phyloP scores from a whole-genome alignment of 2,329 filamentous ascomycete species.

The Penicillium italicum region DNA sequence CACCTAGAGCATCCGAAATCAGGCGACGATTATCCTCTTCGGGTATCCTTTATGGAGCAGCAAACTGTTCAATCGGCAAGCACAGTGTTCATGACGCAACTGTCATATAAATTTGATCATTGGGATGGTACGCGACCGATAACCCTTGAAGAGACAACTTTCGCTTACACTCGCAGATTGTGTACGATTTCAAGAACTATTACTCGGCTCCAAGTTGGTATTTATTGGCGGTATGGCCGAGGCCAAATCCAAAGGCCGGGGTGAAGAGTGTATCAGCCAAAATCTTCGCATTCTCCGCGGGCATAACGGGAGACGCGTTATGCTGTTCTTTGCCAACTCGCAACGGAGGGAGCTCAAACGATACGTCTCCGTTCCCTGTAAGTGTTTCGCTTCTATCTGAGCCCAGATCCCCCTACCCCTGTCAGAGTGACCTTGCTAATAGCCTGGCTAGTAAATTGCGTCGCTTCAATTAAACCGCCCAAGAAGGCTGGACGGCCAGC shows the following conservation, averaged over 20 bases:
- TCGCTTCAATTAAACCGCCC: conserved; percentile 36
- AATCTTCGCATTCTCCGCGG: conserved; percentile 41
- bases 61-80: conserved; percentile 41
- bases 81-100: conserved; percentile 40
- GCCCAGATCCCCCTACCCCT: neutral
- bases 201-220: conserved; percentile 38
- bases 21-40: conserved; percentile 32
- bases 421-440: conserved; percentile 4
- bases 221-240: conserved; percentile 44
- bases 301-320: conserved; percentile 33
- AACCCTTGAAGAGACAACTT: neutral
- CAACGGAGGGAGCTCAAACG: conserved; percentile 40
- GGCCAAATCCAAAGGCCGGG: conserved; percentile 44
- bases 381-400: conserved; percentile 4
- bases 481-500: conserved; percentile 41
- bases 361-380: conserved; percentile 42
- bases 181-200: conserved; percentile 40
- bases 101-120: conserved; percentile 43
- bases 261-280: conserved; percentile 46
- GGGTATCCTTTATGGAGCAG: conserved; percentile 43
- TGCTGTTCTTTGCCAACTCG: conserved; percentile 44
- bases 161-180: conserved; percentile 32
- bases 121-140: conserved; percentile 34
- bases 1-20: conserved; percentile 43
- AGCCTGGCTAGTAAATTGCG: conserved; percentile 34